Base-by-base conservation (phyloP, 768 basidiomycete genomes). In the Podaxis pistillaris region DNA sequence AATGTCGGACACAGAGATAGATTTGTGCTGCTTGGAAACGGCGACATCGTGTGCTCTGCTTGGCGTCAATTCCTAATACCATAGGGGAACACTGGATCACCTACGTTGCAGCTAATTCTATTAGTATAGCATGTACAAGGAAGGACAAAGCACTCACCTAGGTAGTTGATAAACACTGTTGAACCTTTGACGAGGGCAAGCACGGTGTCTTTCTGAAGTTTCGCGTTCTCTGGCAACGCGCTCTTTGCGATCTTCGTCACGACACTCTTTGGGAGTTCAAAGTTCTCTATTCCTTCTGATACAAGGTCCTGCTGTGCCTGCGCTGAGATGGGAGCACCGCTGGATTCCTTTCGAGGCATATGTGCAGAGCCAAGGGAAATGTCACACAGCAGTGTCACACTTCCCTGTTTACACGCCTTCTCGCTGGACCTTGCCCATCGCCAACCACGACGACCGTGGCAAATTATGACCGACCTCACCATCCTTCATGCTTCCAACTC, bases 141-240 rank as follows among this genome's bases (percentile, higher is more conserved):
- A 4, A 19, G 12, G 15, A 60, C 44, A n/a, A 15, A 22, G 24
- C 57, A 77, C 88, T 67, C 72, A 90, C 96, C 89, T 7, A 98
- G 79, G 68, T 95, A 96, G 73, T 91, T 96, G 67, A 99, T 95
- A 73, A 98, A 98, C 56, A 98, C 90, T 0, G 96, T 96, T 3
- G 95, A 93, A 33, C 90, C 89, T 71, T 95, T 95, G 13, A 91
- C 81, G 9, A 97, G 80, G 12, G 94, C 92, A 1, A 91, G 72
- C 0, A 95, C 86, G 0, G 92, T 91, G 63, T 98, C 96, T 65
- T 95, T 96, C 68, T 94, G 91, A 60, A 97, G 74, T 70, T 96
- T 96, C 12, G 88, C 83, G 67, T 86, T 89, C 0, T 93, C 89
- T 5, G 94, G 93, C 70, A 95, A 93, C 12, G 87, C 86, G 47